phyloP scores from a whole-genome alignment of 1,284 basidiomycete genomes.

The Termitomyces sp. region DNA sequence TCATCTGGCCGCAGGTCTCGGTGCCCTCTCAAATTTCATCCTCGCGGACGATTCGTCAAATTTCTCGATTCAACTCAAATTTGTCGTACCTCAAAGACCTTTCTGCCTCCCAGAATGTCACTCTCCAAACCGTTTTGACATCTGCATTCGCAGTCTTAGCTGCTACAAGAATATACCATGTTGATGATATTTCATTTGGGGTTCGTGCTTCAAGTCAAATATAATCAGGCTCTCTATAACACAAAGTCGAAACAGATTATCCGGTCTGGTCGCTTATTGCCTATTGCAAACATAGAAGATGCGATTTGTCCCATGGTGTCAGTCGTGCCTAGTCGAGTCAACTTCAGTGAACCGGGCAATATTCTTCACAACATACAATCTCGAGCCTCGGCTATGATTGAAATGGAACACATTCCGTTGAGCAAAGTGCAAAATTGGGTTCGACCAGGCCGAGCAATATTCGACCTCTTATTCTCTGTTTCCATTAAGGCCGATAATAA shows the following conservation, averaged over 20 bases:
- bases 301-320: slow-evolving; percentile 38
- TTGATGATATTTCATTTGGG: slow-evolving; percentile 38
- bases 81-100: slow-evolving; percentile 27
- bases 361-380: slow-evolving; percentile 33
- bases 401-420: slow-evolving; percentile 40
- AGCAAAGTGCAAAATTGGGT: slow-evolving; percentile 44
- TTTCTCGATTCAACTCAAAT: slow-evolving; percentile 21
- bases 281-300: slow-evolving; percentile 33
- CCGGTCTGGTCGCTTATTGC: slow-evolving; percentile 41
- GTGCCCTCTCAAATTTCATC: not conserved
- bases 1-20: slow-evolving; percentile 26
- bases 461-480: slow-evolving; percentile 43
- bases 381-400: slow-evolving; percentile 32
- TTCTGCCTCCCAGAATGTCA: slow-evolving; percentile 33
- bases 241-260: slow-evolving; percentile 32
- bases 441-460: slow-evolving; percentile 30
- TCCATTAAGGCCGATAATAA: slow-evolving; percentile 28
- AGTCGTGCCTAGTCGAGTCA: slow-evolving; percentile 38
- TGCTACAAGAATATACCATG: slow-evolving; percentile 25
- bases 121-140: slow-evolving; percentile 40
- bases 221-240: not conserved
- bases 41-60: slow-evolving; percentile 3
- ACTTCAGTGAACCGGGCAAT: slow-evolving; percentile 22
- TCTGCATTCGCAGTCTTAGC: slow-evolving; percentile 32
- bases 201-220: slow-evolving; percentile 25